Percentiles rank a stretch among this genome's conserved stretches.
phyloP scores from a whole-genome alignment of 2,329 filamentous ascomycete species.

The Venturia aucupariae region DNA sequence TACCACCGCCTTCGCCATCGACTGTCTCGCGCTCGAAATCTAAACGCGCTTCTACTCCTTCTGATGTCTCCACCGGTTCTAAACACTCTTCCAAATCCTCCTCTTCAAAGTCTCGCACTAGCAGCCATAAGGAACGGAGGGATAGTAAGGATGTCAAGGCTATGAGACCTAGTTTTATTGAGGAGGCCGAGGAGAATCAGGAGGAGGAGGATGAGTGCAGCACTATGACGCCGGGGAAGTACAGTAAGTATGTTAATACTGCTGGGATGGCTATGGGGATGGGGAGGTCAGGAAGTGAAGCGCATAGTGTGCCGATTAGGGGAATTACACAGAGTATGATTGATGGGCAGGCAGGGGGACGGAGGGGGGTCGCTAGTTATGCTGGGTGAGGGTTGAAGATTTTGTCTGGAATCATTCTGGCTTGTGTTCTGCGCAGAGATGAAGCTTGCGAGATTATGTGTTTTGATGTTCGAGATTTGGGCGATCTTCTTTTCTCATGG shows the following conservation, averaged over 20 bases:
- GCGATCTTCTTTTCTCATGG: not conserved
- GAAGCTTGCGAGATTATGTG: not conserved
- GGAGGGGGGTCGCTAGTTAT: conserved; percentile 19
- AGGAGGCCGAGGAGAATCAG: conserved; percentile 18
- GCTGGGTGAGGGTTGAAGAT: not conserved
- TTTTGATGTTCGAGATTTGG: not conserved
- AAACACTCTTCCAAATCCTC: conserved; percentile 15
- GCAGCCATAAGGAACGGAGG: conserved; percentile 2
- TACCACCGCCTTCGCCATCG: not conserved
- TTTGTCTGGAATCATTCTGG: too few relatives aligned
- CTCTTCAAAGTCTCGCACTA: not conserved
- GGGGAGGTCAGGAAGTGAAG: conserved; percentile 24
- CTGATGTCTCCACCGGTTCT: conserved; percentile 12
- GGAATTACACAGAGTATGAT: conserved; percentile 31
- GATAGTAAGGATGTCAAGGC: not conserved
- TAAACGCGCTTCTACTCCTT: not conserved
- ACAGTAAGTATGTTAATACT: not conserved
- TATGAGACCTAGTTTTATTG: conserved; percentile 15
- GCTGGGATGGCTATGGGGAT: conserved; percentile 16
- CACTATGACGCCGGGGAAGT: conserved; percentile 20
- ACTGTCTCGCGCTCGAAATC: not conserved
- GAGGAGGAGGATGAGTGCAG: conserved; percentile 16
- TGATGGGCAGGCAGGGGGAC: conserved; percentile 22
- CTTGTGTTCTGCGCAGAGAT: not conserved
- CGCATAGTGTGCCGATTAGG: conserved; percentile 25